Percentiles rank a stretch among this genome's conserved stretches.
Conservation (phyloP, 352 stramenopile species). For the Elongisporangium anandrum region DNA sequence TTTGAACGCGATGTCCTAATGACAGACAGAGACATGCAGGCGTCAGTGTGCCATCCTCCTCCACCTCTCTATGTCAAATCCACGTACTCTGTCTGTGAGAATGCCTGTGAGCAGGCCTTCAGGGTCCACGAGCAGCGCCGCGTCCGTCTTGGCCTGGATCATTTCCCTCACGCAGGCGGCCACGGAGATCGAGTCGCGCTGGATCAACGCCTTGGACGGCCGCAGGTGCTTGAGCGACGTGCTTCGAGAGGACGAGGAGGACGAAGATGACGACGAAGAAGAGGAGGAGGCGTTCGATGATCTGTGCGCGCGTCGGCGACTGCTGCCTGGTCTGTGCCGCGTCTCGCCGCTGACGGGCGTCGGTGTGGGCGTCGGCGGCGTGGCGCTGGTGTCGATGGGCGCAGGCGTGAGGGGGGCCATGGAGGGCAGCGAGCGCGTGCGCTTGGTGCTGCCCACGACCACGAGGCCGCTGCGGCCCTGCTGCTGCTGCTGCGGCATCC, state of each 20-base stretch:
- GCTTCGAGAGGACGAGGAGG: conserved; percentile 5
- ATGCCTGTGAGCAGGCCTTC: conserved; percentile 92
- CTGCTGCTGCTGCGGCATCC: background rate
- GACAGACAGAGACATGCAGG: background rate
- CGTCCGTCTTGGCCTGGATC: conserved; percentile 87
- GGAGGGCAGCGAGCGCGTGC: background rate
- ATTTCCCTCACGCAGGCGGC: conserved; percentile 82
- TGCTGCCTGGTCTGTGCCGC: background rate
- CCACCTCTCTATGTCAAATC: background rate
- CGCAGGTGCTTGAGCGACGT: conserved; percentile 49
- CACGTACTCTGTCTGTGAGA: conserved; percentile 88
- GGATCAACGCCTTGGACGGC: conserved; percentile 63
- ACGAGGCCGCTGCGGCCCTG: background rate
- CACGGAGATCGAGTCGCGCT: conserved; percentile 66
- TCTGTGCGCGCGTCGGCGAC: conserved; percentile 6
- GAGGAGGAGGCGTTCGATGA: conserved; percentile 1
- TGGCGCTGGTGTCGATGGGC: background rate
- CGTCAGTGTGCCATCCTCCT: background rate
- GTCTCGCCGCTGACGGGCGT: background rate
- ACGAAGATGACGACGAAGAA: conserved; percentile 9
- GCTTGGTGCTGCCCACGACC: background rate
- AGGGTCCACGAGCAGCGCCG: conserved; percentile 89
- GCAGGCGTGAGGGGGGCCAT: background rate
- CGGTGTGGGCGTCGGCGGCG: background rate
- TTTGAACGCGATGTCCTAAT: conserved; percentile 93